Percentiles rank a stretch among this genome's conserved stretches.
phyloP scores from a whole-genome alignment of 176 grass and related monocot species.

The Bromus sterilis region DNA sequence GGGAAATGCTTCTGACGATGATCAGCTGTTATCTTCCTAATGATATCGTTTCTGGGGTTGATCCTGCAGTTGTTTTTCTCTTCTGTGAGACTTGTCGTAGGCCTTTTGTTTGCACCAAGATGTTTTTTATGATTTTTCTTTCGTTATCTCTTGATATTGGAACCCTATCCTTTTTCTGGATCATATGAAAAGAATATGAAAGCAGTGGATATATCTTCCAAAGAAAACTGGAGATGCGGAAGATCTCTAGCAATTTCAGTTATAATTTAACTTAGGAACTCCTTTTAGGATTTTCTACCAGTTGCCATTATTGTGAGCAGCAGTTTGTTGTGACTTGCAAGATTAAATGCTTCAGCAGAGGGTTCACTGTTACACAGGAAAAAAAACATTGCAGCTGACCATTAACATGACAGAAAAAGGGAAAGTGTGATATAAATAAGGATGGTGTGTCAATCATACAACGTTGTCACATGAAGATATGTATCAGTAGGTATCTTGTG shows the following conservation, averaged over 20 bases:
- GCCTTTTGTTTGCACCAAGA: too few relatives aligned
- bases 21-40: too few relatives aligned
- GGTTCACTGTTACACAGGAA: background rate
- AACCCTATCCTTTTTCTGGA: too few relatives aligned
- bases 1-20: too few relatives aligned
- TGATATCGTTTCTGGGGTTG: too few relatives aligned
- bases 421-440: background rate
- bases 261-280: background rate
- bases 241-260: background rate
- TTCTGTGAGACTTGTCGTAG: too few relatives aligned
- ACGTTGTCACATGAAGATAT: constrained; percentile 60
- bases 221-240: background rate
- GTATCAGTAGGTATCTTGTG: constrained; percentile 12
- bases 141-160: too few relatives aligned
- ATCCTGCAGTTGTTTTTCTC: too few relatives aligned
- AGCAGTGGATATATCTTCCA: background rate
- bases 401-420: background rate
- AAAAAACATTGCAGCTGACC: background rate
- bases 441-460: constrained; percentile 45
- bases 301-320: background rate
- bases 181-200: too few relatives aligned
- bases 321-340: background rate
- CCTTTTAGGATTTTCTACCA: background rate
- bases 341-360: background rate
- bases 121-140: too few relatives aligned